Percentiles rank a stretch among this genome's conserved stretches.
Evolutionary conservation across 2,329 filamentous ascomycete genomes (phyloP).

Genomic region (Sarocladium strictum): DNA sequence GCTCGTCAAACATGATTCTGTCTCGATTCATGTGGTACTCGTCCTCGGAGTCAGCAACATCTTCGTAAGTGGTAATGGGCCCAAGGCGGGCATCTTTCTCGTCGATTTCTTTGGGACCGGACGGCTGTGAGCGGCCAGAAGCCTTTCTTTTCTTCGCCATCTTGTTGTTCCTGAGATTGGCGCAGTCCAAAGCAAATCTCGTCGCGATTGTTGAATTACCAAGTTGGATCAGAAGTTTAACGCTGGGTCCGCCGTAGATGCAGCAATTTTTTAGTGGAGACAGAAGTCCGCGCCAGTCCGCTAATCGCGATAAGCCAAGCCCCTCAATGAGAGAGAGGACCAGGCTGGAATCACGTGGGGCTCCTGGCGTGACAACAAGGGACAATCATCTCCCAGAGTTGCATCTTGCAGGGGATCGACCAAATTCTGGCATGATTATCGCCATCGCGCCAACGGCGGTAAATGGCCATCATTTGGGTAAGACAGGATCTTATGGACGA

Average conservation of each 20-base stretch:
- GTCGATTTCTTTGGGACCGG: constrained; percentile 50
- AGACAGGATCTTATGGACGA: no score
- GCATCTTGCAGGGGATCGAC: neutral
- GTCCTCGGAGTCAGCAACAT: constrained; percentile 90
- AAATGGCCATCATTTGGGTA: no score
- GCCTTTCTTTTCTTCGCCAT: constrained; percentile 71
- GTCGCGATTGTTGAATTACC: neutral
- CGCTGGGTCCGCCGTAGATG: neutral
- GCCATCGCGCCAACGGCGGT: no score
- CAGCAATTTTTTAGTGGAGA: constrained; percentile 9
- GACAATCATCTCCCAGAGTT: neutral
- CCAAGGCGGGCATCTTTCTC: constrained; percentile 56
- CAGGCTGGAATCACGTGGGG: constrained; percentile 2
- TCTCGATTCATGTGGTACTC: constrained; percentile 87
- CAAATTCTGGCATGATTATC: neutral
- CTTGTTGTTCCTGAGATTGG: neutral
- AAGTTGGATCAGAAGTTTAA: neutral
- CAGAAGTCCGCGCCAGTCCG: neutral
- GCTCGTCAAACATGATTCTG: constrained; percentile 79
- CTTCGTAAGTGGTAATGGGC: constrained; percentile 61
- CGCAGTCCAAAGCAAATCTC: neutral
- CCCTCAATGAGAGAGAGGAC: neutral
- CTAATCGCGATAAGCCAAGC: constrained; percentile 6
- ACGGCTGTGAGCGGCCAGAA: constrained; percentile 39
- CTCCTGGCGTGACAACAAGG: neutral